Percentiles rank a stretch among this genome's conserved stretches.
These are phyloP conservation scores for Nicotiana benthamiana DNA, from an alignment of 257 asterid genomes.

Conservation along the genomic window DNA sequence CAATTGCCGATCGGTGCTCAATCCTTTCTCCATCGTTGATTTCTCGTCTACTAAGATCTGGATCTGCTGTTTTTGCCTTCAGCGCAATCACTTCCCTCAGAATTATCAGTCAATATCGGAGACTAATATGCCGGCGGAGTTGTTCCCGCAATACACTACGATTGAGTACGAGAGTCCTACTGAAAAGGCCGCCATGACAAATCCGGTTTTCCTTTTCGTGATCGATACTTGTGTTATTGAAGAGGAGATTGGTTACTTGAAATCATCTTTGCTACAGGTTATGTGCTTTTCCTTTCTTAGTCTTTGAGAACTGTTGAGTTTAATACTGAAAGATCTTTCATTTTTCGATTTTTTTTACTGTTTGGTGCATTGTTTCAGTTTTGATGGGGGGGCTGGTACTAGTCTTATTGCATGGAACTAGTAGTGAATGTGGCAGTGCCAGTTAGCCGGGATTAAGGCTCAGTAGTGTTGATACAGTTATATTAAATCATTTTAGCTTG, in stretches of 20 bases:
- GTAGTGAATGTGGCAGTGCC: neutral
- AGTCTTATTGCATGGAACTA: neutral
- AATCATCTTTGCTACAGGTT: slow-evolving; percentile 81
- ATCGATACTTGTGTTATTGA: slow-evolving; percentile 85
- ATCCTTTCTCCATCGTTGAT: slow-evolving; percentile 86
- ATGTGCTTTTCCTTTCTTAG: neutral
- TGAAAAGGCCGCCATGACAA: slow-evolving; percentile 27
- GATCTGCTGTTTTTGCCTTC: slow-evolving; percentile 92
- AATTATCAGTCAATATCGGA: slow-evolving; percentile 87
- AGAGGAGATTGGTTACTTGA: slow-evolving; percentile 82
- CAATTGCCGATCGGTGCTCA: slow-evolving; percentile 84
- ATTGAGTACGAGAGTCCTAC: slow-evolving; percentile 62
- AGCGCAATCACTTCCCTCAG: slow-evolving; percentile 77
- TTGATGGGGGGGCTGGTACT: neutral
- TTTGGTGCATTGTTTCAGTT: neutral
- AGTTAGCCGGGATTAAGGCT: too few relatives aligned
- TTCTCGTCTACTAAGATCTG: slow-evolving; percentile 83
- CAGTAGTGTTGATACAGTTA: too few relatives aligned
- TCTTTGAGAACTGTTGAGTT: neutral
- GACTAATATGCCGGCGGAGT: slow-evolving; percentile 84
- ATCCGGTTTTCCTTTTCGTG: slow-evolving; percentile 63
- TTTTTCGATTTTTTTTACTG: neutral
- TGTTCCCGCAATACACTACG: slow-evolving; percentile 82
- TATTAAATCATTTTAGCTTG: neutral
- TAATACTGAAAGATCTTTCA: neutral